Conservation (phyloP, 2,329 filamentous ascomycete species). For the Colletotrichum spaethianum region DNA sequence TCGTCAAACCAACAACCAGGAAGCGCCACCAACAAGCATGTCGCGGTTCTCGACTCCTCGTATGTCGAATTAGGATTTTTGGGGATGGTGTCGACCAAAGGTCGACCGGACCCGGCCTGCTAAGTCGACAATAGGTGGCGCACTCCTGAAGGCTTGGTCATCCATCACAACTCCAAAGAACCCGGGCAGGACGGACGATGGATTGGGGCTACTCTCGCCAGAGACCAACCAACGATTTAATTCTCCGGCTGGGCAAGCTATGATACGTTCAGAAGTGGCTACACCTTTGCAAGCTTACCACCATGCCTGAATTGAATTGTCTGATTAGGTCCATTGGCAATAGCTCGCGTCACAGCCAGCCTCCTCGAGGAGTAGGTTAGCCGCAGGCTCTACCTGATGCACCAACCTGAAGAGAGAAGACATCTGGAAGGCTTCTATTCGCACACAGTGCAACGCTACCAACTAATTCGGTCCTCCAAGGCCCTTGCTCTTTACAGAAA, state of each 20-base stretch:
- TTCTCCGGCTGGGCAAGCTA: constrained; percentile 27
- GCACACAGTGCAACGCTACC: constrained; percentile 20
- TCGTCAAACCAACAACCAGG: constrained; percentile 21
- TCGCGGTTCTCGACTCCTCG: constrained; percentile 8
- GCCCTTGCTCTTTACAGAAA: constrained; percentile 15
- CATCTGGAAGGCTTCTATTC: constrained; percentile 37
- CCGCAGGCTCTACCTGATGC: not conserved
- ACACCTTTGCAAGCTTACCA: constrained; percentile 16
- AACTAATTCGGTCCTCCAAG: constrained; percentile 6
- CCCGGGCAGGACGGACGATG: not conserved
- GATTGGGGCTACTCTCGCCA: constrained; percentile 13
- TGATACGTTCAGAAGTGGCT: constrained; percentile 5
- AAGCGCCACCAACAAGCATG: constrained; percentile 22
- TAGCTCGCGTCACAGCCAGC: constrained; percentile 7
- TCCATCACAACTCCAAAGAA: constrained; percentile 3
- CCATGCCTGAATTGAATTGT: constrained; percentile 11
- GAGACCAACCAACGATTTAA: constrained; percentile 21
- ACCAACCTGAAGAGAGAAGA: constrained; percentile 24
- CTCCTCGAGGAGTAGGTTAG: not conserved
- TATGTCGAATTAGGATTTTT: constrained; percentile 9
- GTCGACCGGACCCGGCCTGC: not conserved
- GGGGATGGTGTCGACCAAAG: not conserved
- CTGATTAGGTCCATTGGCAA: constrained; percentile 10
- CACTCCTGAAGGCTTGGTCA: not conserved
- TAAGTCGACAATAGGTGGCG: constrained; percentile 7